Conservation (phyloP, 2,329 filamentous ascomycete genomes). For the Sporothrix phasma region DNA sequence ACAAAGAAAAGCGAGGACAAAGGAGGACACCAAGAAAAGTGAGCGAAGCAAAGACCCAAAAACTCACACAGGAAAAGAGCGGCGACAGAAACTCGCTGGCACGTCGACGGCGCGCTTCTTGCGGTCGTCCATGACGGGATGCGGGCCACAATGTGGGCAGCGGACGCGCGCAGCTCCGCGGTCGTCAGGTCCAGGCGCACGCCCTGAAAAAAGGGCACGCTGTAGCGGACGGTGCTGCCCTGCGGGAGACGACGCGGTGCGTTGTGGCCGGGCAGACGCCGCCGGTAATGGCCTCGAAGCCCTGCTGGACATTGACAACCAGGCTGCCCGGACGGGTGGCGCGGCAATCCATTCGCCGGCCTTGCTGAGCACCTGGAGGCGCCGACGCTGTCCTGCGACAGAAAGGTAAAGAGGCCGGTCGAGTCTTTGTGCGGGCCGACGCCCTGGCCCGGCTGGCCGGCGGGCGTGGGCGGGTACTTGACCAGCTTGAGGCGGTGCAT, state of each 20-base stretch:
- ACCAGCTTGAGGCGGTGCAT: constrained; percentile 52
- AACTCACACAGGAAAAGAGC: constrained; percentile 13
- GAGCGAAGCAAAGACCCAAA: neutral
- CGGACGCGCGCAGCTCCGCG: constrained; percentile 8
- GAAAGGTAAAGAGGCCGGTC: constrained; percentile 54
- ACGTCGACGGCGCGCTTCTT: constrained; percentile 16
- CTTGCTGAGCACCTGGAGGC: constrained; percentile 43
- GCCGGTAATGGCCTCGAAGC: constrained; percentile 46
- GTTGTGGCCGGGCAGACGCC: constrained; percentile 45
- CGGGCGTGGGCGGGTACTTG: constrained; percentile 35
- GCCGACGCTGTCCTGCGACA: constrained; percentile 45
- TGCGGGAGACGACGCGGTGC: constrained; percentile 30
- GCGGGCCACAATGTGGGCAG: constrained; percentile 15
- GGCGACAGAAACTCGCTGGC: constrained; percentile 18
- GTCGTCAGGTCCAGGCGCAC: constrained; percentile 33
- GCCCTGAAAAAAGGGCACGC: constrained; percentile 41
- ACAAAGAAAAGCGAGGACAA: neutral
- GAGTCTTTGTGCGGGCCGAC: constrained; percentile 54
- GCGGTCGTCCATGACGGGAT: constrained; percentile 15
- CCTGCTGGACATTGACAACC: constrained; percentile 49
- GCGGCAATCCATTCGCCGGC: constrained; percentile 41
- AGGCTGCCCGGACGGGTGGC: constrained; percentile 39
- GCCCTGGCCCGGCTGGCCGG: constrained; percentile 32
- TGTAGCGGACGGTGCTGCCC: constrained; percentile 23
- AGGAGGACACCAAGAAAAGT: neutral